These are phyloP conservation scores for Neurospora sp. DNA, from an alignment of 495 filamentous ascomycete species.

Conservation along the genomic window DNA sequence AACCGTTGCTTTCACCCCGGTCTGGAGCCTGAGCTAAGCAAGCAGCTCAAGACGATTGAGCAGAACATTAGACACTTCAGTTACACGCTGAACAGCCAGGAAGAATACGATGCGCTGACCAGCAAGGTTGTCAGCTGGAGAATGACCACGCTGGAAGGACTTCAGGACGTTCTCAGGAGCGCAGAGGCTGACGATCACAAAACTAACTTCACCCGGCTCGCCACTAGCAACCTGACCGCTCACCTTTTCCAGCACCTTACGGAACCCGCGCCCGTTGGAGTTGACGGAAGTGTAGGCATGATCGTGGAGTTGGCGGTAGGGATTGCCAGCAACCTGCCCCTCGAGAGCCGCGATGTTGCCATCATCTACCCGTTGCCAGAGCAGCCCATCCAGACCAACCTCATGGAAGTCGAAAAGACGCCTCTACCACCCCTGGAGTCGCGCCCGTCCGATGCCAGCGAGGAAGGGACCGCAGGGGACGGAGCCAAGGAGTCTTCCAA, in stretches of 20 bases:
- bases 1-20: conserved; percentile 85
- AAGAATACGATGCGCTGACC: conserved; percentile 82
- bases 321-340: conserved; percentile 74
- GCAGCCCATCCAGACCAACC: conserved; percentile 47
- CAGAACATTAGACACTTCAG: conserved; percentile 72
- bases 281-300: conserved; percentile 75
- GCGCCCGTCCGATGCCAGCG: conserved; percentile 39
- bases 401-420: conserved; percentile 78
- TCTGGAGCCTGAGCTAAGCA: conserved; percentile 63
- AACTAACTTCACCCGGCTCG: conserved; percentile 51
- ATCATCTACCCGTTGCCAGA: conserved; percentile 79
- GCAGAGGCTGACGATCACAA: conserved; percentile 54
- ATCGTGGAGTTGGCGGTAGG: conserved; percentile 87
- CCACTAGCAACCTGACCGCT: conserved; percentile 61
- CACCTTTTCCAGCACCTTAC: conserved; percentile 59
- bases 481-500: conserved; percentile 33
- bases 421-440: conserved; percentile 59
- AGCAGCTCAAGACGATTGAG: conserved; percentile 77
- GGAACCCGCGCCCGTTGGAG: conserved; percentile 63
- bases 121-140: conserved; percentile 89
- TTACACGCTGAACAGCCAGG: conserved; percentile 59
- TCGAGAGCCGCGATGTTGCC: conserved; percentile 84
- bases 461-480: conserved; percentile 32
- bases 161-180: conserved; percentile 59
- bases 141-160: conserved; percentile 85